phyloP scores from a whole-genome alignment of 768 basidiomycete genomes.

The Exidia glandulosa region DNA sequence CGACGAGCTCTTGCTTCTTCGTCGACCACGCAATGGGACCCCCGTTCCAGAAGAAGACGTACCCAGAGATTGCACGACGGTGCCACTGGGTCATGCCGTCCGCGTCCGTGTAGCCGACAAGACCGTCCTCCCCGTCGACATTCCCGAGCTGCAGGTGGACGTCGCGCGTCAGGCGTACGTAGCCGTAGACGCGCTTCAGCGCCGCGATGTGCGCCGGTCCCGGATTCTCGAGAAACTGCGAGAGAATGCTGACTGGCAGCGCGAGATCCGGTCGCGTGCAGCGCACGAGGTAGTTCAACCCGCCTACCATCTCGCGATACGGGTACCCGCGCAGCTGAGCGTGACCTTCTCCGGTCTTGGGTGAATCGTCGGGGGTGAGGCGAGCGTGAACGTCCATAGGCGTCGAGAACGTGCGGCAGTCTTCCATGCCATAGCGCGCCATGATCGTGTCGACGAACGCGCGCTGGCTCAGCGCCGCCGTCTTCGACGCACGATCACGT shows the following conservation, averaged over 20 bases:
- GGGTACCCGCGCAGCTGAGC: not conserved
- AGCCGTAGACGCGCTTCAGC: not conserved
- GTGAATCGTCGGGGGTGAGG: conserved; percentile 2
- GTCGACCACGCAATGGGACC: conserved; percentile 22
- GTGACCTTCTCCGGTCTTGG: not conserved
- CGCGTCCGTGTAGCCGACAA: conserved; percentile 8
- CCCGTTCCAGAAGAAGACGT: conserved; percentile 21
- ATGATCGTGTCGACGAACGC: conserved; percentile 10
- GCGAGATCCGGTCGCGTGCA: conserved; percentile 10
- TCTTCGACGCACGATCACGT: not conserved
- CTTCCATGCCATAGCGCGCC: conserved; percentile 2
- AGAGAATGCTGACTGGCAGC: not conserved
- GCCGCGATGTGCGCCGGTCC: not conserved
- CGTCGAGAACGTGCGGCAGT: not conserved
- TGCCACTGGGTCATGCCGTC: conserved; percentile 4
- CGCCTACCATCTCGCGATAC: not conserved
- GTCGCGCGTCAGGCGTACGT: not conserved
- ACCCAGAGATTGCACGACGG: conserved; percentile 14
- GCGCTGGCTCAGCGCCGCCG: conserved; percentile 5
- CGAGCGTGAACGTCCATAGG: conserved; percentile 10
- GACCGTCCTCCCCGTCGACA: not conserved
- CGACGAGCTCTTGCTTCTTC: conserved; percentile 21
- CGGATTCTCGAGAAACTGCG: not conserved
- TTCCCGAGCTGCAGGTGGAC: not conserved
- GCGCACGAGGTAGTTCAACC: not conserved